These are phyloP conservation scores for Ilyonectria sp. DNA, from an alignment of 2,329 filamentous ascomycete genomes.

Conservation along the genomic window DNA sequence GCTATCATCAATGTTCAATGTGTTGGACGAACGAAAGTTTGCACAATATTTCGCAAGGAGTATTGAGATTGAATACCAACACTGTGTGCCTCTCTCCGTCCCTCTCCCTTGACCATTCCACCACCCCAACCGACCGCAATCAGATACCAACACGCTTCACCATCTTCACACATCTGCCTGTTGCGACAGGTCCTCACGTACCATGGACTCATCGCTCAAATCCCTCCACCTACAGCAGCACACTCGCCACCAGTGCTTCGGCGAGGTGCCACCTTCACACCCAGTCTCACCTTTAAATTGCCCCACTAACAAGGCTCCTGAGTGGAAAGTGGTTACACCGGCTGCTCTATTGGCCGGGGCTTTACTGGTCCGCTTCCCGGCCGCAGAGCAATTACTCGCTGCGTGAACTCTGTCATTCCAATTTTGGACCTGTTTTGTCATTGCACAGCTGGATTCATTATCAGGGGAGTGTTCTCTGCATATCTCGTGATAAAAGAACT, in stretches of 20 bases:
- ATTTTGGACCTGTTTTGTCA: not conserved
- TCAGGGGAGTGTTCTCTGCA: not conserved
- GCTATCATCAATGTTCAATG: too few relatives aligned
- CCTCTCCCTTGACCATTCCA: too few relatives aligned
- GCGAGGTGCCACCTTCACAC: not conserved
- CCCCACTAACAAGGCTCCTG: not conserved
- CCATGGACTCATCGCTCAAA: not conserved
- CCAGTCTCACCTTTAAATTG: not conserved
- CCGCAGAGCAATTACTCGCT: not conserved
- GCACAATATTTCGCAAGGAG: too few relatives aligned
- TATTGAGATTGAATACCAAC: too few relatives aligned
- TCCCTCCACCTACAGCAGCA: not conserved
- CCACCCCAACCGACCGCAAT: not conserved
- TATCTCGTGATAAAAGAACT: not conserved
- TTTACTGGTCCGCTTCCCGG: not conserved
- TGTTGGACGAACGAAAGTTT: too few relatives aligned
- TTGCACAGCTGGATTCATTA: not conserved
- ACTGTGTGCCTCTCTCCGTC: too few relatives aligned
- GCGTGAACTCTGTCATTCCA: not conserved
- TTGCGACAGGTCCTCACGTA: not conserved
- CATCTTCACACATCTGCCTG: not conserved
- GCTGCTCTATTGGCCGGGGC: not conserved
- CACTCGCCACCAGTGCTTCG: not conserved
- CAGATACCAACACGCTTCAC: not conserved
- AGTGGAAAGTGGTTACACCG: not conserved